Evolutionary conservation across 1,284 basidiomycete genomes (phyloP), one percentile per base, ranked within the genome.

Genomic region (Cronartium ribicola): DNA sequence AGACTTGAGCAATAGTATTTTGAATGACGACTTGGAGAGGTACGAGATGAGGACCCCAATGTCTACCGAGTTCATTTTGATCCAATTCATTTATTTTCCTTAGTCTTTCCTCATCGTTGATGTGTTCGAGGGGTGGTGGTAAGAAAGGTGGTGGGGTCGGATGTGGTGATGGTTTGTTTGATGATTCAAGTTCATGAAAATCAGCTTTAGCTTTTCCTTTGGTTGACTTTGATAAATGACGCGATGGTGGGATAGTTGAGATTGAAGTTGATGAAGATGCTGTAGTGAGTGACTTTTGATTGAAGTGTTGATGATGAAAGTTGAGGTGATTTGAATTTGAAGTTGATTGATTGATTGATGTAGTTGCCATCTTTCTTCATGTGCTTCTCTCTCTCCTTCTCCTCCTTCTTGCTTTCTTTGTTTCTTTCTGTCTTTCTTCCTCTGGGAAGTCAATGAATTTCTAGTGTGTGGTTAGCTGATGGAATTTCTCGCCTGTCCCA

Each of bases 21-120:
- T 66, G 71, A 43, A 73, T 73, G 55, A 73, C 55, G 17, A 66
- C 59, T 61, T 73, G 71, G 8, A 73, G 71, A n/a, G 71, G 71
- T 17, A 73, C 51, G 11, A 73, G 43, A 66, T 73, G 71, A 39
- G 71, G 71, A 13, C 57, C 51, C 63, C 64, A 73, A 22, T 57
- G 62, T 36, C 62, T n/a, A 17, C 63, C 61, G 5, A 65, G 39
- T 17, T 72, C 62, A 10, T 55, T 11, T 59, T 55, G 46, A 44
- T 65, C 62, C 44, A 72, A 64, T 55, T 72, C 46, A 37, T 51
- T 51, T 40, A 72, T 51, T 11, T 57, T 57, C 29, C 13, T 10
- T 20, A 57, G 51, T 57, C 29, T 57, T 57, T 57, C 51, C 8
- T 57, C 17, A 57, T 57, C 51, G 17, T 6, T 57, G 5, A 57